These are phyloP conservation scores for Nakazawaea wyomingensis DNA, from an alignment of 805 yeast species.

Conservation along the genomic window DNA sequence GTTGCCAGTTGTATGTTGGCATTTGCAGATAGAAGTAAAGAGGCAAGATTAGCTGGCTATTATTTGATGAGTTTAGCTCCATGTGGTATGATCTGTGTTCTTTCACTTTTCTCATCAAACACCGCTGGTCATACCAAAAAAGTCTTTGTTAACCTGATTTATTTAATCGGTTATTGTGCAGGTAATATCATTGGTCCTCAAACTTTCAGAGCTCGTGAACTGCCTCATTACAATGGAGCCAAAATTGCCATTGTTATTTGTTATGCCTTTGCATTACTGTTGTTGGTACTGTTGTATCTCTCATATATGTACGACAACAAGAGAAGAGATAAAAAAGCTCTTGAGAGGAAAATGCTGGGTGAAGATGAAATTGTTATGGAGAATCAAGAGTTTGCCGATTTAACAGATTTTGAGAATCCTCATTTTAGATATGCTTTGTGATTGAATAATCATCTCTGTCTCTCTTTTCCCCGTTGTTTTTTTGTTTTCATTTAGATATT, in stretches of 20 bases:
- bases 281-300: slow-evolving; percentile 25
- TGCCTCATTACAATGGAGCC: slow-evolving; percentile 56
- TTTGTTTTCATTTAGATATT: too few species aligned
- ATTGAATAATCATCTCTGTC: too few species aligned
- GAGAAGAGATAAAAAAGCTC: slow-evolving; percentile 18
- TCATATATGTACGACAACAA: slow-evolving; percentile 19
- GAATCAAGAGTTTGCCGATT: slow-evolving; percentile 26
- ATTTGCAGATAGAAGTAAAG: slow-evolving; percentile 15
- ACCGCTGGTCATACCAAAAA: slow-evolving; percentile 76
- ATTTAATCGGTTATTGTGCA: slow-evolving; percentile 59
- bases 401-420: slow-evolving; percentile 48
- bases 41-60: slow-evolving; percentile 31
- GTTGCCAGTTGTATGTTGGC: slow-evolving; percentile 23
- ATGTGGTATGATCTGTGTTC: slow-evolving; percentile 22
- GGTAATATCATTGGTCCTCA: slow-evolving; percentile 75
- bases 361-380: slow-evolving; percentile 17
- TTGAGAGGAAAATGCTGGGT: slow-evolving; percentile 19
- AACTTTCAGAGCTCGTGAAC: slow-evolving; percentile 50
- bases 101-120: slow-evolving; percentile 29
- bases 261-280: slow-evolving; percentile 22
- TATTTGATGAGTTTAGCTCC: slow-evolving; percentile 23
- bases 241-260: slow-evolving; percentile 39
- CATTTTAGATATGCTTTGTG: slow-evolving; percentile 40
- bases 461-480: background rate
- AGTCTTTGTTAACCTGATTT: slow-evolving; percentile 51